A percentile compares a stretch with the other conserved stretches of the same genome.
phyloP scores from a whole-genome alignment of 768 basidiomycete genomes.

The Termitomyces sp. region DNA sequence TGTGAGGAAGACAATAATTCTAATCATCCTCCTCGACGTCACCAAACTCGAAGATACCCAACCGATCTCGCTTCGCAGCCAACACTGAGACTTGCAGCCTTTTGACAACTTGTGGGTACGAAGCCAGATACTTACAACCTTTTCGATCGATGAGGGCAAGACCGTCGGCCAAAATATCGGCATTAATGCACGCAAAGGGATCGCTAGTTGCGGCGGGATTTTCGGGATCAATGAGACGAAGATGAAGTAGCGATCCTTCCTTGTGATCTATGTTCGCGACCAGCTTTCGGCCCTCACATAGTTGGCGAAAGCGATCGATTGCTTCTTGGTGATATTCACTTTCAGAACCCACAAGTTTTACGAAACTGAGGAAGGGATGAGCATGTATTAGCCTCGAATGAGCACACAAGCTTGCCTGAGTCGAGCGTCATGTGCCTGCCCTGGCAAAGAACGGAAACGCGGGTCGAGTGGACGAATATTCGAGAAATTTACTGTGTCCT shows the following conservation, averaged over 20 bases:
- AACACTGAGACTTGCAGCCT: constrained; percentile 58
- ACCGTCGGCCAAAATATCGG: constrained; percentile 86
- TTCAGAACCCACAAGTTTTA: constrained; percentile 74
- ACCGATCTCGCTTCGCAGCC: constrained; percentile 69
- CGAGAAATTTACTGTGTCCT: constrained; percentile 81
- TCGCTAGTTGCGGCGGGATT: constrained; percentile 68
- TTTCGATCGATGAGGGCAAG: constrained; percentile 78
- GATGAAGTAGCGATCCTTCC: constrained; percentile 75
- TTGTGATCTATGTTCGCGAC: constrained; percentile 91
- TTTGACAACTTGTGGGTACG: constrained; percentile 67
- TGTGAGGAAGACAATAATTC: not conserved
- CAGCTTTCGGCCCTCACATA: constrained; percentile 93
- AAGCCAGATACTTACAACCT: constrained; percentile 64
- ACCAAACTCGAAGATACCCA: constrained; percentile 90
- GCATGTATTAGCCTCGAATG: not conserved
- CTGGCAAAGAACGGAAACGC: constrained; percentile 85
- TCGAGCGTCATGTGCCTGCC: constrained; percentile 93
- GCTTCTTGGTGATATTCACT: constrained; percentile 90
- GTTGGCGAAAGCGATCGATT: constrained; percentile 76
- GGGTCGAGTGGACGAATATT: constrained; percentile 85
- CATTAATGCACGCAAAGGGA: constrained; percentile 80
- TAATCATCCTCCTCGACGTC: constrained; percentile 83
- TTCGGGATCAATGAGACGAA: constrained; percentile 88
- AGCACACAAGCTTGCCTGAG: constrained; percentile 53
- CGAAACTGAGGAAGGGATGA: constrained; percentile 52